phyloP scores from a whole-genome alignment of 495 filamentous ascomycete genomes.

The Saxophila tyrrhenica region DNA sequence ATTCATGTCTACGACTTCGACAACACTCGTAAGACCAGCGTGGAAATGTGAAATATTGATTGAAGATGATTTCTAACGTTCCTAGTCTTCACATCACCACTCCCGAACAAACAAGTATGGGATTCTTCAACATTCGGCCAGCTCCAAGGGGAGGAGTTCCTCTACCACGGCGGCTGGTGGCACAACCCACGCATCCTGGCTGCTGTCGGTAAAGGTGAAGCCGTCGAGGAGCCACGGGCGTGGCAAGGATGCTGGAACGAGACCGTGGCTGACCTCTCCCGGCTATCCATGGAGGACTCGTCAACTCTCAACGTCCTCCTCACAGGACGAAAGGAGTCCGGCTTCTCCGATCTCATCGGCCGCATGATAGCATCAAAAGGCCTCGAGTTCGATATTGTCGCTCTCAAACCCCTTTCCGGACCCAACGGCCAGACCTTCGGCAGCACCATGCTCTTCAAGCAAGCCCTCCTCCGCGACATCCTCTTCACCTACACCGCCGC shows the following conservation, averaged over 20 bases:
- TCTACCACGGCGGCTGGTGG: constrained; percentile 93
- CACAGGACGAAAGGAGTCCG: constrained; percentile 71
- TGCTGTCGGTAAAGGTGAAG: constrained; percentile 73
- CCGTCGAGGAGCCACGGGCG: constrained; percentile 66
- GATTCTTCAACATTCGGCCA: constrained; percentile 60
- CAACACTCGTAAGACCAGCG: too few species aligned
- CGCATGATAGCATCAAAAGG: constrained; percentile 68
- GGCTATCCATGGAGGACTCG: constrained; percentile 73
- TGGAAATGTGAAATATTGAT: constrained; percentile 32
- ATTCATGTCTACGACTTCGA: constrained; percentile 99
- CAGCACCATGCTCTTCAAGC: constrained; percentile 81
- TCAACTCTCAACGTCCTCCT: constrained; percentile 79
- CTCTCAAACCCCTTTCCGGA: constrained; percentile 73
- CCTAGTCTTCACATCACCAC: constrained; percentile 76
- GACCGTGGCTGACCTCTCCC: constrained; percentile 65
- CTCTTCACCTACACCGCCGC: constrained; percentile 74
- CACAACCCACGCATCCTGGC: constrained; percentile 79
- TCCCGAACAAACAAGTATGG: constrained; percentile 87
- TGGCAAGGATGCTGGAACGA: constrained; percentile 99
- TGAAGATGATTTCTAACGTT: neutral
- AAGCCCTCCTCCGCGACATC: constrained; percentile 64
- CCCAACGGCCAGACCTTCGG: constrained; percentile 63
- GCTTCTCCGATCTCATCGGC: constrained; percentile 69
- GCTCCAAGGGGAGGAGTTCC: constrained; percentile 60
- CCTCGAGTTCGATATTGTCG: constrained; percentile 80